These are phyloP conservation scores for Phycomyces blakesleeanus DNA, from an alignment of 192 early-diverging fungal genomes.

Conservation along the genomic window DNA sequence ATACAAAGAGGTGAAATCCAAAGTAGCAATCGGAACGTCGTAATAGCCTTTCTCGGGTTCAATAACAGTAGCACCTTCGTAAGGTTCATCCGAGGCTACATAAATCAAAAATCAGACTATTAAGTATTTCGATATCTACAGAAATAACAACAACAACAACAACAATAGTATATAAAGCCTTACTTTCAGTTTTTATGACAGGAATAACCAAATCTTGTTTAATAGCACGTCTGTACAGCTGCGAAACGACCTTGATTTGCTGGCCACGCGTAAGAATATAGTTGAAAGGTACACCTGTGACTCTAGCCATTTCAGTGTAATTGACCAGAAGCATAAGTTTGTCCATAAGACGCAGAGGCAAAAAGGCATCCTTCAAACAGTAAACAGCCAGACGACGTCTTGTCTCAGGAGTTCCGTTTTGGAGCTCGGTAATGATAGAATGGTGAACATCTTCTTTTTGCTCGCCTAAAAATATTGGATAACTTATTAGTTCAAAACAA, in stretches of 20 bases:
- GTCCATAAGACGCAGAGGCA: constrained; percentile 91
- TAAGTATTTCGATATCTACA: background rate
- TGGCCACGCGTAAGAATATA: constrained; percentile 91
- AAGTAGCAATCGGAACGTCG: constrained; percentile 92
- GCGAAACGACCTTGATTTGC: constrained; percentile 97
- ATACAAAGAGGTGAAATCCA: constrained; percentile 97
- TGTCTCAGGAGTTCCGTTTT: constrained; percentile 94
- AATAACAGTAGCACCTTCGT: constrained; percentile 95
- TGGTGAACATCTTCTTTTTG: constrained; percentile 99
- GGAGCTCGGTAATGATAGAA: constrained; percentile 95
- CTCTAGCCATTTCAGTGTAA: constrained; percentile 98
- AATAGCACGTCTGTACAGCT: constrained; percentile 85
- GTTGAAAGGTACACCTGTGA: constrained; percentile 95
- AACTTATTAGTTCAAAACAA: background rate
- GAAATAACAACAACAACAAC: background rate
- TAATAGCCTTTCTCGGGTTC: constrained; percentile 94
- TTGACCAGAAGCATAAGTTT: constrained; percentile 97
- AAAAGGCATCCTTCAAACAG: constrained; percentile 95
- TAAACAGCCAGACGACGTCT: constrained; percentile 92
- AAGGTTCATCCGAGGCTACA: constrained; percentile 76
- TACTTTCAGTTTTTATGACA: constrained; percentile 74
- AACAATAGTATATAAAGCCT: too few species aligned
- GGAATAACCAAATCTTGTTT: constrained; percentile 87
- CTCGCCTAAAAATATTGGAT: constrained; percentile 57
- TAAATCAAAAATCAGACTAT: too few species aligned